phyloP scores from a whole-genome alignment of 108 stramenopile genomes.

The Fragilaria radians region DNA sequence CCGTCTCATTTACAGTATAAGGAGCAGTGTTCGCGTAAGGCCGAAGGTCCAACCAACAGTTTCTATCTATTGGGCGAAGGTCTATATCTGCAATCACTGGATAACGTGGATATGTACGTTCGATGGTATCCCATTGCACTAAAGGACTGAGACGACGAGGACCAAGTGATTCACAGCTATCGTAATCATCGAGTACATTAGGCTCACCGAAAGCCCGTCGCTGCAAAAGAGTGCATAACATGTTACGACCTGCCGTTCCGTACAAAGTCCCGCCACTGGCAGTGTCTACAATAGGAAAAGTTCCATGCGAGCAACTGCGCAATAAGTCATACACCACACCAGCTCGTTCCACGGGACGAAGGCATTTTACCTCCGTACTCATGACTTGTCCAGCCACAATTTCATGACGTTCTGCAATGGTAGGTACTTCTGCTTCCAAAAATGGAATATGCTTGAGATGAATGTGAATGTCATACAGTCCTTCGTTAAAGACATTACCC shows the following conservation, averaged over 20 bases:
- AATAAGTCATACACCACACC: conserved; percentile 88
- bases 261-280: conserved; percentile 80
- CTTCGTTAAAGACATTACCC: conserved; percentile 97
- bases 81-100: conserved; percentile 84
- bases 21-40: conserved; percentile 97
- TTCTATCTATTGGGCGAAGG: conserved; percentile 69
- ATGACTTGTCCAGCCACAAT: conserved; percentile 89
- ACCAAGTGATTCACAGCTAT: conserved; percentile 41
- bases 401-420: conserved; percentile 82
- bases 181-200: conserved; percentile 60
- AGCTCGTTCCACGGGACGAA: conserved; percentile 82
- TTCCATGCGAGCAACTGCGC: conserved; percentile 65
- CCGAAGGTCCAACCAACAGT: conserved; percentile 90
- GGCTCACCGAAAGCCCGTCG: conserved; percentile 84
- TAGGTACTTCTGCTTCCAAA: conserved; percentile 85
- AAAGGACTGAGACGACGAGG: conserved; percentile 77
- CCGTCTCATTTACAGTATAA: conserved; percentile 89
- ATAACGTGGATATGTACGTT: conserved; percentile 90
- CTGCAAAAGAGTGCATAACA: conserved; percentile 83
- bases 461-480: conserved; percentile 96
- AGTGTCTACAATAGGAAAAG: conserved; percentile 94
- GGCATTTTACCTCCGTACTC: conserved; percentile 81
- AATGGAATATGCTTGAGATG: conserved; percentile 85
- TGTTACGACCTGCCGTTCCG: conserved; percentile 82
- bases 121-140: conserved; percentile 92